phyloP scores from a whole-genome alignment of 164 flowering plant species.

The Vitis rupestris region DNA sequence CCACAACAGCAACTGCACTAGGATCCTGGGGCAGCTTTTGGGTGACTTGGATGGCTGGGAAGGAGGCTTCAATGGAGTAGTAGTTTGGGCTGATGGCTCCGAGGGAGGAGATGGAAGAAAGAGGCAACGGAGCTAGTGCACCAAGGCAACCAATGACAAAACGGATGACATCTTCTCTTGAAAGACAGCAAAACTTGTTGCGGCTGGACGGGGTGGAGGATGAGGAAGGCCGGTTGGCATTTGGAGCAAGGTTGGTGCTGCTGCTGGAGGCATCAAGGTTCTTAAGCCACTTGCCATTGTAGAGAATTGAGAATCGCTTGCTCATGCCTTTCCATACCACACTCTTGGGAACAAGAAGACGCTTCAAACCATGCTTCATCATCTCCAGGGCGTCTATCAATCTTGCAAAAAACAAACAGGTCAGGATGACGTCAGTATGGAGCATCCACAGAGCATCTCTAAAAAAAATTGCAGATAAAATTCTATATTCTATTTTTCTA shows the following conservation, averaged over 20 bases:
- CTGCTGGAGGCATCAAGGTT: conserved; percentile 50
- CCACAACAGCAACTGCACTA: conserved; percentile 81
- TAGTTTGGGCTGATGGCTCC: conserved; percentile 62
- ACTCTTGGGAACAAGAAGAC: conserved; percentile 87
- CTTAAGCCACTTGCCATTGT: conserved; percentile 91
- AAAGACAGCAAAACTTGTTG: conserved; percentile 79
- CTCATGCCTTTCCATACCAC: conserved; percentile 87
- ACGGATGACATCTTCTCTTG: conserved; percentile 89
- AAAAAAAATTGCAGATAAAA: background rate
- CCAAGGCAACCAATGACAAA: conserved; percentile 93
- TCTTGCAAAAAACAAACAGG: conserved; percentile 36
- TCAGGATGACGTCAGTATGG: background rate
- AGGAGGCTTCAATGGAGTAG: conserved; percentile 56
- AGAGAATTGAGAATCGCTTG: conserved; percentile 89
- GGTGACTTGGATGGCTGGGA: conserved; percentile 60
- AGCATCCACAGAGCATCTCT: background rate
- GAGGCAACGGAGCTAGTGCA: conserved; percentile 91
- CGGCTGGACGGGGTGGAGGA: conserved; percentile 28
- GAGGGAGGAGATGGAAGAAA: conserved; percentile 76
- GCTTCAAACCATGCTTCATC: conserved; percentile 95
- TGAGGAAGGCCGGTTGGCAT: conserved; percentile 45
- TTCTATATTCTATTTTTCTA: too few species aligned
- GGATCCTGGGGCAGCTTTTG: conserved; percentile 59
- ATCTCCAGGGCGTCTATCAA: conserved; percentile 93
- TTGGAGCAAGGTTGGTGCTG: conserved; percentile 29